Conservation (phyloP, 768 basidiomycete genomes). For the Mycena indigotica region DNA sequence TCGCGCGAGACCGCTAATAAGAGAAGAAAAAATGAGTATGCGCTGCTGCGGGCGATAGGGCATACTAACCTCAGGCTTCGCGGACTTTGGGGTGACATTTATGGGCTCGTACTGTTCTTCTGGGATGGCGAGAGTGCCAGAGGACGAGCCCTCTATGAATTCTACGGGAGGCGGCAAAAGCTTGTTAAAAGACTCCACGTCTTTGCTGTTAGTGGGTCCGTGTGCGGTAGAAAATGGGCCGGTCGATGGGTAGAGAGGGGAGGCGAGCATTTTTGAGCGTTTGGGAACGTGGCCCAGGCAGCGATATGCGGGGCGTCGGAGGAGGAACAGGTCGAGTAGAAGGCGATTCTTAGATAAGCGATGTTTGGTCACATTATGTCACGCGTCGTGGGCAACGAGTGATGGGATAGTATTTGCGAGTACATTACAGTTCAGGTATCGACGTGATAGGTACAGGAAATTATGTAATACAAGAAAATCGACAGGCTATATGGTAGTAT, state of each 20-base stretch:
- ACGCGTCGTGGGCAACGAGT: too few species aligned
- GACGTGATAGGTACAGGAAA: conserved; percentile 13
- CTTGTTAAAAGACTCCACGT: conserved; percentile 74
- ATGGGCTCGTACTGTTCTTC: conserved; percentile 84
- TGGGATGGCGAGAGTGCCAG: conserved; percentile 67
- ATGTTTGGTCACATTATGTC: too few species aligned
- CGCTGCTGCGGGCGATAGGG: conserved; percentile 1
- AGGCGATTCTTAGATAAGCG: too few species aligned
- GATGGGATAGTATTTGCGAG: conserved; percentile 2
- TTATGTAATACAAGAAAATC: conserved; percentile 20
- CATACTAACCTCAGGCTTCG: conserved; percentile 50
- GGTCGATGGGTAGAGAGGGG: conserved; percentile 56
- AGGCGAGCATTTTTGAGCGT: conserved; percentile 64
- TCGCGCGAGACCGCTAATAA: conserved; percentile 18
- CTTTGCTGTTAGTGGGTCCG: conserved; percentile 61
- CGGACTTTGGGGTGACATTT: conserved; percentile 62
- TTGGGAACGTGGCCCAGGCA: conserved; percentile 9
- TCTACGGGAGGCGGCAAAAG: conserved; percentile 81
- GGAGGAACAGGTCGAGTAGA: background rate
- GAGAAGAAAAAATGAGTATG: conserved; percentile 1
- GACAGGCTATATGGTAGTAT: conserved; percentile 22
- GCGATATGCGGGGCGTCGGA: conserved; percentile 1
- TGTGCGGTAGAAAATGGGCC: conserved; percentile 56
- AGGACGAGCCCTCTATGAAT: conserved; percentile 83
- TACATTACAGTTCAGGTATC: conserved; percentile 12